A percentile compares a stretch with the other conserved stretches of the same genome.
phyloP scores from a whole-genome alignment of 257 asterid species.

The Petrea volubilis region DNA sequence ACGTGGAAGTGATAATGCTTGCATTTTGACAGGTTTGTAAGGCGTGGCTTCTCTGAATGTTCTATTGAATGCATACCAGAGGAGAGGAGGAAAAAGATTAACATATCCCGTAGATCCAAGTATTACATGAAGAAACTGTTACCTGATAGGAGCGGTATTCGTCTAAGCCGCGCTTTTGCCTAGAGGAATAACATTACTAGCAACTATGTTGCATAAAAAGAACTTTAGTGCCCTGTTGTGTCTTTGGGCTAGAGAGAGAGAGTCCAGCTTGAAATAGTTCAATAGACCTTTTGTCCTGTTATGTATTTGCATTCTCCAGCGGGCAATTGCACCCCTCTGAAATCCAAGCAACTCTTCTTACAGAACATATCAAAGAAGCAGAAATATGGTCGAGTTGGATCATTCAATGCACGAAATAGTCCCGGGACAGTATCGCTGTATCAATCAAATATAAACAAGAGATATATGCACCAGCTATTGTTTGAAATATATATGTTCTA shows the following conservation, averaged over 20 bases:
- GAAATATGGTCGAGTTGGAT: not conserved
- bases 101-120: slow-evolving; percentile 73
- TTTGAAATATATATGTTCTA: not conserved
- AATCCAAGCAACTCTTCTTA: not conserved
- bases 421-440: too few relatives aligned
- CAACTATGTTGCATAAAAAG: not conserved
- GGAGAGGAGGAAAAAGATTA: slow-evolving; percentile 63
- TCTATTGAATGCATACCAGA: slow-evolving; percentile 60
- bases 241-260: not conserved
- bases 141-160: slow-evolving; percentile 69
- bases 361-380: not conserved
- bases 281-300: not conserved
- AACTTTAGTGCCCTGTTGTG: not conserved
- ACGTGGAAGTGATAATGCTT: not conserved
- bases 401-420: not conserved
- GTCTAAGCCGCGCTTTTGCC: slow-evolving; percentile 33
- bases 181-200: slow-evolving; percentile 15
- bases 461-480: too few relatives aligned
- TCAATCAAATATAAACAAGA: too few relatives aligned
- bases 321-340: not conserved
- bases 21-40: slow-evolving; percentile 66
- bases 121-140: slow-evolving; percentile 75
- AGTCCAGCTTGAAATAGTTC: not conserved
- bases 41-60: slow-evolving; percentile 83
- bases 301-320: not conserved